A percentile compares a stretch with the other conserved stretches of the same genome.
These are phyloP conservation scores for Starmerella geochares DNA, from an alignment of 805 yeast species.

Conservation along the genomic window DNA sequence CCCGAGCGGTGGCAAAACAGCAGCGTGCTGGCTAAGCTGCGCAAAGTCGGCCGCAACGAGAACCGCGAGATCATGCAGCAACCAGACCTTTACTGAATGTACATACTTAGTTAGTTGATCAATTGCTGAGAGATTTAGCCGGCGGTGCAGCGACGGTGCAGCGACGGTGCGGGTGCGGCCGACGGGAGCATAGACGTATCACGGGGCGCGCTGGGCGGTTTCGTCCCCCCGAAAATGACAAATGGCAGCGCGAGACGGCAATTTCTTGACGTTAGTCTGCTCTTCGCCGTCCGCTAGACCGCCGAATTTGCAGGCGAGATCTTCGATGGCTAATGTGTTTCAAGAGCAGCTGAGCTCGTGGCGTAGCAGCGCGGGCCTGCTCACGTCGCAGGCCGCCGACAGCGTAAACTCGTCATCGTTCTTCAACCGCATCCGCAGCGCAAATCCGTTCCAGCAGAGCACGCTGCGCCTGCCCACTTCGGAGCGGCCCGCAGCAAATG, in stretches of 20 bases:
- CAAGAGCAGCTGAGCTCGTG: conserved; percentile 31
- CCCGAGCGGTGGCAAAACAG: conserved; percentile 79
- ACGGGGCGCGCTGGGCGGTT: neutral
- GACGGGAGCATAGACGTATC: neutral
- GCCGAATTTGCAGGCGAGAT: neutral
- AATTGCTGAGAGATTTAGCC: too few relatives aligned
- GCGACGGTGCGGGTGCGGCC: too few relatives aligned
- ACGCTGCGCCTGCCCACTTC: conserved; percentile 25
- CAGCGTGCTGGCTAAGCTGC: conserved; percentile 51
- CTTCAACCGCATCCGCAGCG: conserved; percentile 21
- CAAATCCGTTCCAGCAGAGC: conserved; percentile 27
- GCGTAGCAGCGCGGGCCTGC: conserved; percentile 25
- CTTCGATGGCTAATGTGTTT: conserved; percentile 27
- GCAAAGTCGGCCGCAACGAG: conserved; percentile 62
- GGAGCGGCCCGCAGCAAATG: conserved; percentile 23
- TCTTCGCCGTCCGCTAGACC: too few relatives aligned
- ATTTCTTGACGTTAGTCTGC: too few relatives aligned
- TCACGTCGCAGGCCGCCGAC: conserved; percentile 22
- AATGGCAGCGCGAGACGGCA: too few relatives aligned
- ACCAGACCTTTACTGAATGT: conserved; percentile 50
- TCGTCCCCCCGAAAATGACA: too few relatives aligned
- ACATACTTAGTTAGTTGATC: too few relatives aligned
- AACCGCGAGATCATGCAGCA: conserved; percentile 68
- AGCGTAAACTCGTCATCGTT: conserved; percentile 23
- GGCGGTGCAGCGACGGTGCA: too few relatives aligned